Conservation (phyloP, 2,329 filamentous ascomycete species). For the Alternaria burnsii region DNA sequence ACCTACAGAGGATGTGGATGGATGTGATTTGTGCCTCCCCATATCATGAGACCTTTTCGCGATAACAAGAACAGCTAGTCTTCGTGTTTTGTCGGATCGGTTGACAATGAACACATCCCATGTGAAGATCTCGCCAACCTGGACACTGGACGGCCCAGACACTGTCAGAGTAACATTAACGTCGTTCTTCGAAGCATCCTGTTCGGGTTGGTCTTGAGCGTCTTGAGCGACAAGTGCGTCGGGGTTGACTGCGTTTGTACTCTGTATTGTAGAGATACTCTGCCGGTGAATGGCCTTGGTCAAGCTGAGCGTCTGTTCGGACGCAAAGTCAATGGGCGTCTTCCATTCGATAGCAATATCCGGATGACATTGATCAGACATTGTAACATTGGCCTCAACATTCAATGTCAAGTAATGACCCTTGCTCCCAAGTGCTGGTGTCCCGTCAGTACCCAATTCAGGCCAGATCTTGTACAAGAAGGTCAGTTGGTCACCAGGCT, state of each 20-base stretch:
- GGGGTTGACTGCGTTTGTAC: slow-evolving; percentile 33
- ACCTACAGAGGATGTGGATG: slow-evolving; percentile 53
- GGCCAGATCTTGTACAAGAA: slow-evolving; percentile 73
- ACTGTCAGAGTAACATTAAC: slow-evolving; percentile 81
- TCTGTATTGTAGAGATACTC: slow-evolving; percentile 36
- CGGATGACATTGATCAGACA: slow-evolving; percentile 67
- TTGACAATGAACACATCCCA: slow-evolving; percentile 83
- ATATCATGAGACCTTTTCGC: slow-evolving; percentile 67
- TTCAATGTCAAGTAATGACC: slow-evolving; percentile 62
- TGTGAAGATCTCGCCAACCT: slow-evolving; percentile 71
- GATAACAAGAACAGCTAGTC: slow-evolving; percentile 74
- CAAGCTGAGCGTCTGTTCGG: slow-evolving; percentile 53
- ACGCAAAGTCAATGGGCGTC: slow-evolving; percentile 73
- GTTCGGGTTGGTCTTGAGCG: slow-evolving; percentile 25
- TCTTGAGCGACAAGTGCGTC: slow-evolving; percentile 41
- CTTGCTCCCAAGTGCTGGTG: slow-evolving; percentile 55
- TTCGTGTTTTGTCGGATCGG: slow-evolving; percentile 68
- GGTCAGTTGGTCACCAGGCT: slow-evolving; percentile 77
- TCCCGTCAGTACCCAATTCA: slow-evolving; percentile 54
- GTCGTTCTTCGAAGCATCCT: slow-evolving; percentile 52
- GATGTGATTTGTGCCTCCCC: slow-evolving; percentile 54
- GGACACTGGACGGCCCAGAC: slow-evolving; percentile 67
- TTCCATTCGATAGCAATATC: slow-evolving; percentile 72
- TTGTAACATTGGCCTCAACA: slow-evolving; percentile 67
- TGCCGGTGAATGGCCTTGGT: slow-evolving; percentile 43